A percentile compares a stretch with the other conserved stretches of the same genome.
phyloP scores from a whole-genome alignment of 1,284 basidiomycete genomes.

The Termitomyces sp. region DNA sequence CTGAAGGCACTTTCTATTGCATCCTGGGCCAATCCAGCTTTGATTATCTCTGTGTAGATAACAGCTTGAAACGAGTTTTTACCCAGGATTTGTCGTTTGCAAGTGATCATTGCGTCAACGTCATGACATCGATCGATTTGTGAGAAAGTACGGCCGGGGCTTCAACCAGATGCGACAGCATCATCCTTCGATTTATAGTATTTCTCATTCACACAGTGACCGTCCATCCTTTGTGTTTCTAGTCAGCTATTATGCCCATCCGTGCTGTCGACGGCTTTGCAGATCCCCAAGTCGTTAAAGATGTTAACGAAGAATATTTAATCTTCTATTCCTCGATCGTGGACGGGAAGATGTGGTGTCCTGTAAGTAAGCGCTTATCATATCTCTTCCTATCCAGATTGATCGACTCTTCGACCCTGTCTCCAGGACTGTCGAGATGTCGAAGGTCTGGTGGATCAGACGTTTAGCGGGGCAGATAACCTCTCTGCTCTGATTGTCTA shows the following conservation, averaged over 20 bases:
- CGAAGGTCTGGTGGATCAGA: slow-evolving; percentile 52
- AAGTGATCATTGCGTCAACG: too few species aligned
- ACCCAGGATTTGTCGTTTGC: too few species aligned
- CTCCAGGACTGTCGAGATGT: slow-evolving; percentile 71
- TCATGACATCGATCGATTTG: too few species aligned
- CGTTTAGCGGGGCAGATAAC: slow-evolving; percentile 48
- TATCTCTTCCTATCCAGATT: neutral
- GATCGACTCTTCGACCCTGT: neutral
- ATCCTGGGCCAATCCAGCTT: too few species aligned
- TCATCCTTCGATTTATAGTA: neutral
- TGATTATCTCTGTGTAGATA: too few species aligned
- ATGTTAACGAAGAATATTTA: slow-evolving; percentile 46
- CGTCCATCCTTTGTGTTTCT: neutral
- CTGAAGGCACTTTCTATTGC: too few species aligned
- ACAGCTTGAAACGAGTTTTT: too few species aligned
- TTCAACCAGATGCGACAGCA: too few species aligned
- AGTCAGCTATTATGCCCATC: slow-evolving; percentile 31
- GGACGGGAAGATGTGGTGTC: slow-evolving; percentile 61
- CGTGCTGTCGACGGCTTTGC: slow-evolving; percentile 31
- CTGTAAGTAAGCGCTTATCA: slow-evolving; percentile 48
- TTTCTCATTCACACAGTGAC: too few species aligned
- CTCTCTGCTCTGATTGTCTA: slow-evolving; percentile 67
- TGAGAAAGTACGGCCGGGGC: too few species aligned
- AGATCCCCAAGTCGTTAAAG: slow-evolving; percentile 33
- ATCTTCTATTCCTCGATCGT: slow-evolving; percentile 64